phyloP scores from a whole-genome alignment of 495 filamentous ascomycete genomes.

The Glarea lozoyensis region DNA sequence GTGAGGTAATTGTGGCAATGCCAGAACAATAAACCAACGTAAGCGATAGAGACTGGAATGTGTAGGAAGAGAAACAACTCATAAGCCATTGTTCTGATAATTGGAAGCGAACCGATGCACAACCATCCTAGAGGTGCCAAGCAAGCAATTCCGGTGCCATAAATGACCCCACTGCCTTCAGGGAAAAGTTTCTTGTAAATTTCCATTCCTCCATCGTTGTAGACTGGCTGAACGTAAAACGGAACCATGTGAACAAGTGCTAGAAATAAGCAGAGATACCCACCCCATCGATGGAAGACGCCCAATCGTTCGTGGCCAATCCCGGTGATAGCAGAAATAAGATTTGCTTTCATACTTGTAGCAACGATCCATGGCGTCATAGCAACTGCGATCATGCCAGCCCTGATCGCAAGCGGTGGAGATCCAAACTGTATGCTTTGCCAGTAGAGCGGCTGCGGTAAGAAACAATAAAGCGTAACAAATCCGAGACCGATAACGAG shows the following conservation, averaged over 20 bases:
- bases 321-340: conserved; percentile 77
- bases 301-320: conserved; percentile 90
- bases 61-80: conserved; percentile 80
- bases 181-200: conserved; percentile 60
- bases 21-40: conserved; percentile 86
- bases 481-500: conserved; percentile 58
- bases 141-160: conserved; percentile 84
- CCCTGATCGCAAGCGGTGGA: conserved; percentile 78
- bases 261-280: conserved; percentile 79
- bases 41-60: conserved; percentile 70
- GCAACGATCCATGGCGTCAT: conserved; percentile 93
- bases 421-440: conserved; percentile 76
- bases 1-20: conserved; percentile 87
- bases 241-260: conserved; percentile 77
- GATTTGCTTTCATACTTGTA: conserved; percentile 82
- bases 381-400: conserved; percentile 88
- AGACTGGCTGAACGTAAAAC: conserved; percentile 82
- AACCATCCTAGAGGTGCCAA: conserved; percentile 73
- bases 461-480: conserved; percentile 69
- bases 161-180: conserved; percentile 55
- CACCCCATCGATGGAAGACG: conserved; percentile 86
- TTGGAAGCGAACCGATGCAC: conserved; percentile 71
- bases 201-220: conserved; percentile 61
- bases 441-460: conserved; percentile 80
- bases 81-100: conserved; percentile 54